phyloP scores from a whole-genome alignment of 73 alveolate genomes.

The Durusdinium trenchii region DNA sequence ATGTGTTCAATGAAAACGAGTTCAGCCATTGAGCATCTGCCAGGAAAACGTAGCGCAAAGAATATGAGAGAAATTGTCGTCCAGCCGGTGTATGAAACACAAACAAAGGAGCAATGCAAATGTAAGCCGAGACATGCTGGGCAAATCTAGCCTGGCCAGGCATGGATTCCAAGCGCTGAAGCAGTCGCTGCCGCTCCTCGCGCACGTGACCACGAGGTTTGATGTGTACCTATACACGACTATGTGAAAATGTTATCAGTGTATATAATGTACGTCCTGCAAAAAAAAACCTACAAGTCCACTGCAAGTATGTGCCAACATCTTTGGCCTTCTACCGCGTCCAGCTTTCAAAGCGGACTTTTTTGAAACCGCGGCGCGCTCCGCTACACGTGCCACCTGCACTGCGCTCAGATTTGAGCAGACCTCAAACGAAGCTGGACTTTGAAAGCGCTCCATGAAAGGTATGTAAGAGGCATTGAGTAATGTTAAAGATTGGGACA shows the following conservation, averaged over 20 bases:
- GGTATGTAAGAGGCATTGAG: no score
- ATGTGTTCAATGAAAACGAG: not conserved
- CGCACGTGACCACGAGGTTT: not conserved
- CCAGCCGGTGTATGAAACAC: no score
- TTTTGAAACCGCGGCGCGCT: not conserved
- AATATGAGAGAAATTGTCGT: not conserved
- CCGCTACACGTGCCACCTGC: constrained; percentile 1
- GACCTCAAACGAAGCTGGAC: constrained; percentile 13
- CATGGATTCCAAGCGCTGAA: constrained; percentile 48
- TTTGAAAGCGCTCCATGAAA: no score
- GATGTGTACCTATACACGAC: not conserved
- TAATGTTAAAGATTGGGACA: no score
- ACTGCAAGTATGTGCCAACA: not conserved
- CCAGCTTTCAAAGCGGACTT: no score
- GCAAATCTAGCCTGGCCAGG: constrained; percentile 19
- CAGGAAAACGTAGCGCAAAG: not conserved
- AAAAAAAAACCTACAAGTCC: not conserved
- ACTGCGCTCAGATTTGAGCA: constrained; percentile 60
- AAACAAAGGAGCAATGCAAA: not conserved
- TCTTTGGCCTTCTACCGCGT: no score
- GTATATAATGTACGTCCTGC: not conserved
- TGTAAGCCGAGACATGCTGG: not conserved
- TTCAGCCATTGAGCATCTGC: not conserved
- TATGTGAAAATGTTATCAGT: not conserved
- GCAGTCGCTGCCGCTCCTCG: constrained; percentile 59